A percentile compares a stretch with the other conserved stretches of the same genome.
phyloP scores from a whole-genome alignment of 768 basidiomycete species.

The Lactarius indigo region DNA sequence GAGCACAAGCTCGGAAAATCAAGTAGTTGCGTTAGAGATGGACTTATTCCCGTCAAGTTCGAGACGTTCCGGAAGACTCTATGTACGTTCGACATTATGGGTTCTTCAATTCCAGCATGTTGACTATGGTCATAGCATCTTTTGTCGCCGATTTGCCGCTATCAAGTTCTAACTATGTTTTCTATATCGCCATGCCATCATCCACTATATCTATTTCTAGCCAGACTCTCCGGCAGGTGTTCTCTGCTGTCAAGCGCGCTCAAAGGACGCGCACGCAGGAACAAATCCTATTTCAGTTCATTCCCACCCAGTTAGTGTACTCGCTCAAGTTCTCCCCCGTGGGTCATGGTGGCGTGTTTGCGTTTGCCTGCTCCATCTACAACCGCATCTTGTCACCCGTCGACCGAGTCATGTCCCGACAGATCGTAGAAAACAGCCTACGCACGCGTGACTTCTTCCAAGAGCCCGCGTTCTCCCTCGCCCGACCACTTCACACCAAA shows the following conservation, averaged over 20 bases:
- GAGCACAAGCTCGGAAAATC: conserved; percentile 51
- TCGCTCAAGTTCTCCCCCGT: conserved; percentile 45
- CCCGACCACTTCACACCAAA: conserved; percentile 39
- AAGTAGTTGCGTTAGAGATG: conserved; percentile 45
- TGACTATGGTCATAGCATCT: conserved; percentile 37
- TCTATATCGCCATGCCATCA: conserved; percentile 67
- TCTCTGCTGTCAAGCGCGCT: conserved; percentile 58
- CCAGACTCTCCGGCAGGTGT: conserved; percentile 62
- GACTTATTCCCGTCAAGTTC: conserved; percentile 59
- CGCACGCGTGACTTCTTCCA: conserved; percentile 51
- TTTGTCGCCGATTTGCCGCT: conserved; percentile 46
- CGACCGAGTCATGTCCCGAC: conserved; percentile 57
- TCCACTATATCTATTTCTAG: conserved; percentile 61
- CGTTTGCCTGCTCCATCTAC: conserved; percentile 63
- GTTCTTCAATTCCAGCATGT: background rate
- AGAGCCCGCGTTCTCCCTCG: conserved; percentile 62
- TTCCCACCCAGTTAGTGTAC: conserved; percentile 61
- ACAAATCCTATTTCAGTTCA: conserved; percentile 65
- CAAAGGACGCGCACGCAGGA: conserved; percentile 43
- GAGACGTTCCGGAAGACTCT: conserved; percentile 71
- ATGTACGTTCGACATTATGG: conserved; percentile 35
- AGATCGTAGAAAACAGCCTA: conserved; percentile 40
- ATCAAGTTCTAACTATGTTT: conserved; percentile 44
- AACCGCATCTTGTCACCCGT: conserved; percentile 62
- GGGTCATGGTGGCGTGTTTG: conserved; percentile 41